These are phyloP conservation scores for Fusarium piperis DNA, from an alignment of 2,329 filamentous ascomycete species.

Conservation along the genomic window DNA sequence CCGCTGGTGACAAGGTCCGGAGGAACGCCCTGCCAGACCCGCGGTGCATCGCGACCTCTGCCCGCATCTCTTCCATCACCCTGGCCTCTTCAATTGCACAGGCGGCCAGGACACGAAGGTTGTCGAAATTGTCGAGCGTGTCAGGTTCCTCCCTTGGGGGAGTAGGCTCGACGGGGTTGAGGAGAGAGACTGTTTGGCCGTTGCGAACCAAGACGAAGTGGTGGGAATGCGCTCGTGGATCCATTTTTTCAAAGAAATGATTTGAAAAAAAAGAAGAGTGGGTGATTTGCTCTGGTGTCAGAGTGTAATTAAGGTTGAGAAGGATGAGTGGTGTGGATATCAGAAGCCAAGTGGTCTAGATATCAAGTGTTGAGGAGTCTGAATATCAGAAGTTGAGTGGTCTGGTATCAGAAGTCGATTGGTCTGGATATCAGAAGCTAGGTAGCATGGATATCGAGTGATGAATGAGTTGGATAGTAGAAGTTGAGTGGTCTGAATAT, in stretches of 20 bases:
- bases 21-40: too few species aligned
- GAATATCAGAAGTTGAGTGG: too few species aligned
- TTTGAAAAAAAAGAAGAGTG: neutral
- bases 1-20: too few species aligned
- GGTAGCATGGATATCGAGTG: too few species aligned
- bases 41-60: too few species aligned
- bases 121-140: neutral
- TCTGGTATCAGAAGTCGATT: too few species aligned
- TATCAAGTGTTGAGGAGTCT: too few species aligned
- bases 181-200: neutral
- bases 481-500: neutral
- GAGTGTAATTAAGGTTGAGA: neutral
- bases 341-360: too few species aligned
- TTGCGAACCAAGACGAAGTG: neutral
- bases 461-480: neutral
- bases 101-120: neutral
- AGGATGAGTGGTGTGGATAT: neutral
- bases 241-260: neutral
- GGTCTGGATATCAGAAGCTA: too few species aligned
- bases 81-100: too few species aligned
- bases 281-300: neutral
- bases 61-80: too few species aligned
- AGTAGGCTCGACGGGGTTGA: neutral
- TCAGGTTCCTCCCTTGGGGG: too few species aligned
- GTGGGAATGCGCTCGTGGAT: neutral